Conservation (phyloP, 768 basidiomycete species). For the Nevesoporus exiguus region DNA sequence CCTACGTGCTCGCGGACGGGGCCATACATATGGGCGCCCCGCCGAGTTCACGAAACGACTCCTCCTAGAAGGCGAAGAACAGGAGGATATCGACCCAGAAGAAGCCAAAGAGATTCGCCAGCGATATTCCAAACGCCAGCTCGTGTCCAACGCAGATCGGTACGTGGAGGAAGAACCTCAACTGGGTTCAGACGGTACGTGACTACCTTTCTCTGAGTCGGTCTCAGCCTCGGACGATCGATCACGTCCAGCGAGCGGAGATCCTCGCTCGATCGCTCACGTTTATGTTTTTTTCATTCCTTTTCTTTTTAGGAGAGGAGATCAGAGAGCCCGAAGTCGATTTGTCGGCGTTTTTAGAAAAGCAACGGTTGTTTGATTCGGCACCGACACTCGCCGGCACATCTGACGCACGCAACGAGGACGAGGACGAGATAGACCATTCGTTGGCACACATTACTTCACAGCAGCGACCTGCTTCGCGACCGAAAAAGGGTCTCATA, state of each 20-base stretch:
- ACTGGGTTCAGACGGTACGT: conserved; percentile 64
- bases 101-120: conserved; percentile 43
- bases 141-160: conserved; percentile 70
- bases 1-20: conserved; percentile 65
- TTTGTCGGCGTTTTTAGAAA: conserved; percentile 61
- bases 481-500: conserved; percentile 58
- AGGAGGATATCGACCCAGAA: conserved; percentile 38
- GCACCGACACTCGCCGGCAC: conserved; percentile 8
- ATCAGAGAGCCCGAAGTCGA: conserved; percentile 71
- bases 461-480: conserved; percentile 9
- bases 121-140: conserved; percentile 55
- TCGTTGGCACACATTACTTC: conserved; percentile 52
- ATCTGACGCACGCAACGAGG: conserved; percentile 31
- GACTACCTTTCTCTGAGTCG: too few relatives aligned
- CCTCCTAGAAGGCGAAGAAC: conserved; percentile 55
- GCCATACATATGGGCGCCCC: conserved; percentile 55
- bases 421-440: conserved; percentile 57
- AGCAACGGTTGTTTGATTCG: conserved; percentile 49
- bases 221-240: too few relatives aligned
- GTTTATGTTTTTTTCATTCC: neutral
- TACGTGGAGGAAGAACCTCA: conserved; percentile 70
- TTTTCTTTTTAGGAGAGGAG: conserved; percentile 49
- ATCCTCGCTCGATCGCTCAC: too few relatives aligned
- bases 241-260: too few relatives aligned
- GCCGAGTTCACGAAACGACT: conserved; percentile 64